Base-by-base conservation (phyloP, 495 filamentous ascomycete species). In the Sphaerosporella brunnea region DNA sequence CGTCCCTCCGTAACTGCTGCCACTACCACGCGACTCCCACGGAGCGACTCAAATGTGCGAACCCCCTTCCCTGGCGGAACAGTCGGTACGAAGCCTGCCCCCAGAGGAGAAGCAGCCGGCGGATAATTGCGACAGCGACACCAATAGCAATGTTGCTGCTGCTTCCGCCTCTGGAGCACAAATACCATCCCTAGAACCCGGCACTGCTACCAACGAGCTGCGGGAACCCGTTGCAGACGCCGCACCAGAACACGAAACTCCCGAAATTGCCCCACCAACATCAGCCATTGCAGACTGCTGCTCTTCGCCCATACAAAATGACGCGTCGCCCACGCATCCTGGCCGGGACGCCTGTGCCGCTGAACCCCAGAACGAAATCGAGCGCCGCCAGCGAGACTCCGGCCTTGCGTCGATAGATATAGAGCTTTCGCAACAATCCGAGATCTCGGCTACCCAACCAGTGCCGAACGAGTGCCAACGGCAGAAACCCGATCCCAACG, bases 221-320 rank as follows among this genome's bases (percentile, higher is more conserved):
- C 35, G 18, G 8, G 35, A 9, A 37, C 4, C 35, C 35, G 35
- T 9, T 37, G 15, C 35, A 37, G 4, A 9, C 5, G 7, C 15
- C 7, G 8, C 15, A 37, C 11, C 40, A 43, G 21, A 43, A 3
- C 13, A 24, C 13, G 24, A 43, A 43, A 43, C 40, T 43, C 40
- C 40, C 40, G 40, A 43, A 43, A 43, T 43, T 43, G 40, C 21
- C 8, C 35, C 35, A 18, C 20, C 20, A 16, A 18, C 40, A 10
- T 25, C 40, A 13, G 40, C 2, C n/a, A n/a, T n/a, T n/a, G n/a
- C n/a, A n/a, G n/a, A n/a, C n/a, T n/a, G n/a, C n/a, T n/a, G n/a
- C n/a, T n/a, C n/a, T n/a, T n/a, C n/a, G n/a, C n/a, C 21, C 40
- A 25, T 43, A 24, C 40, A 43, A 43, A 43, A 43, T 43, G 40